Conservation (phyloP, 371 early-diverging fungal genomes). For the Smittium culicis region DNA sequence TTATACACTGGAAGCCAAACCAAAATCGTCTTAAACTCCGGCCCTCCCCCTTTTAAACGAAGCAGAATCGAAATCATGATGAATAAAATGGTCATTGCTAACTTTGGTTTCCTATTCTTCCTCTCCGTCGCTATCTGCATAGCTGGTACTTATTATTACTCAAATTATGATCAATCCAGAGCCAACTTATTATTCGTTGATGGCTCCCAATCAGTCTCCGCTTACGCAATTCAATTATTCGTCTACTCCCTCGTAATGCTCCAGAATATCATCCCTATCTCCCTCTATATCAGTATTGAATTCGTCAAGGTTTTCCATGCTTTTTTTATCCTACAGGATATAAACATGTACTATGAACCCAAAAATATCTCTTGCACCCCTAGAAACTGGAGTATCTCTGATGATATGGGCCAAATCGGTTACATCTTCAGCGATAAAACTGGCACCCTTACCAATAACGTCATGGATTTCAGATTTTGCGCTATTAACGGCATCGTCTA, state of each 20-base stretch:
- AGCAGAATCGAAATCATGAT: slow-evolving; percentile 80
- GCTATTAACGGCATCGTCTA: slow-evolving; percentile 68
- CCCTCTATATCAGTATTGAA: slow-evolving; percentile 91
- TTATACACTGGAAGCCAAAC: slow-evolving; percentile 84
- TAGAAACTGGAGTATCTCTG: slow-evolving; percentile 78
- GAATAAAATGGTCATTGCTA: slow-evolving; percentile 69
- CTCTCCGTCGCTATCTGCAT: slow-evolving; percentile 51
- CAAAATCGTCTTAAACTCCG: slow-evolving; percentile 79
- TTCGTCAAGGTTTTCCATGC: slow-evolving; percentile 66
- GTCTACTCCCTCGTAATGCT: slow-evolving; percentile 75
- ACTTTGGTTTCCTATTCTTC: slow-evolving; percentile 57
- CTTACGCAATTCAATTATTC: slow-evolving; percentile 24
- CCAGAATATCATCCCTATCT: slow-evolving; percentile 92
- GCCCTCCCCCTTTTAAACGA: slow-evolving; percentile 70
- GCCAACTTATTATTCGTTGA: slow-evolving; percentile 18
- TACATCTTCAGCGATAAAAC: slow-evolving; percentile 97
- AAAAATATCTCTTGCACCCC: slow-evolving; percentile 54
- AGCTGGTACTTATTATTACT: slow-evolving; percentile 29
- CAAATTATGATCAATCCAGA: slow-evolving; percentile 14
- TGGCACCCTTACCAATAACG: slow-evolving; percentile 94
- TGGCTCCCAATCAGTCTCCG: slow-evolving; percentile 12
- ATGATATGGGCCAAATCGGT: slow-evolving; percentile 90
- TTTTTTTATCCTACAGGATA: slow-evolving; percentile 70
- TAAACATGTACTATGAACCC: slow-evolving; percentile 67
- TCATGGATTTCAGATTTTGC: slow-evolving; percentile 87